A percentile compares a stretch with the other conserved stretches of the same genome.
These are phyloP conservation scores for Penicillium janthinellum DNA, from an alignment of 2,329 filamentous ascomycete genomes.

Conservation along the genomic window DNA sequence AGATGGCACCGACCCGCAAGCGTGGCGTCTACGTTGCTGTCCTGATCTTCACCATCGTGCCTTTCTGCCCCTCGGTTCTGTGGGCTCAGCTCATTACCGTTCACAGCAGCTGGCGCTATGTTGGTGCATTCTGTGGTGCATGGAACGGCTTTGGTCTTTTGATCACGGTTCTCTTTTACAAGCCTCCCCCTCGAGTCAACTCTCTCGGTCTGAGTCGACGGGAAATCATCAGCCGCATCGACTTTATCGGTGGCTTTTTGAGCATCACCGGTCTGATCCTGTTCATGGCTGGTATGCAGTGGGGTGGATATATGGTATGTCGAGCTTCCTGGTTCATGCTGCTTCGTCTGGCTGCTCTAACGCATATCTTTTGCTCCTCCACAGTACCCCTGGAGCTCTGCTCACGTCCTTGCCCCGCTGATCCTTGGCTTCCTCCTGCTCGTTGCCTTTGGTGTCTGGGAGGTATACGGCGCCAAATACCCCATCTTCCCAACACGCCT, in stretches of 20 bases:
- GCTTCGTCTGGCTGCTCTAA: conserved; percentile 5
- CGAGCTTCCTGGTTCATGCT: neutral
- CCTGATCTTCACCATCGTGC: conserved; percentile 63
- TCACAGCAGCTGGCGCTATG: conserved; percentile 49
- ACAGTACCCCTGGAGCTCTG: conserved; percentile 49
- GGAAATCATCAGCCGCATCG: conserved; percentile 50
- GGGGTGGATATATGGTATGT: conserved; percentile 52
- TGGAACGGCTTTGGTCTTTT: conserved; percentile 48
- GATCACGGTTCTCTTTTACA: conserved; percentile 48
- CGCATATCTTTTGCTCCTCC: neutral
- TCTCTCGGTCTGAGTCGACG: conserved; percentile 39
- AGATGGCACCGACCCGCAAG: conserved; percentile 66
- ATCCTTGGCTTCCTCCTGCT: conserved; percentile 48
- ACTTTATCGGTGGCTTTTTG: conserved; percentile 54
- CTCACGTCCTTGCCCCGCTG: conserved; percentile 50
- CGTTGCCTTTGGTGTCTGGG: conserved; percentile 50
- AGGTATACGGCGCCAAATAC: conserved; percentile 49
- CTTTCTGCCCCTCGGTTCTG: conserved; percentile 64
- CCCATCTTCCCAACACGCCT: conserved; percentile 50
- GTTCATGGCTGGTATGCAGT: conserved; percentile 54
- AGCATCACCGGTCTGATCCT: conserved; percentile 52
- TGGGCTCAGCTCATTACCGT: conserved; percentile 60
- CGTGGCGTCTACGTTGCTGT: conserved; percentile 64
- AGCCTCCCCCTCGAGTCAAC: conserved; percentile 49
- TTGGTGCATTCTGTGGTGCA: conserved; percentile 45